phyloP scores from a whole-genome alignment of 805 yeast genomes.

The Hanseniaspora valbyensis region DNA sequence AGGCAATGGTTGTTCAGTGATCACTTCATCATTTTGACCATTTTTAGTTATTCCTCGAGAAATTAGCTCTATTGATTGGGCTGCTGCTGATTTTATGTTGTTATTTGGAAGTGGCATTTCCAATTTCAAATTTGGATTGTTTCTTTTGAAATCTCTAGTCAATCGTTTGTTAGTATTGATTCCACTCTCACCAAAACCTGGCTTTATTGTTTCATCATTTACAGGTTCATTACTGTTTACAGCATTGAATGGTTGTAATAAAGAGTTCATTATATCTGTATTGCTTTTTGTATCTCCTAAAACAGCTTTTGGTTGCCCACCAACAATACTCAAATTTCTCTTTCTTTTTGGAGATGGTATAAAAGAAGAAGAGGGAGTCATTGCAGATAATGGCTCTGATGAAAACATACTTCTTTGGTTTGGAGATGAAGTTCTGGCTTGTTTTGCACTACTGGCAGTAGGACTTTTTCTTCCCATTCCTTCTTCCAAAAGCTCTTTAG shows the following conservation, averaged over 20 bases:
- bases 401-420: slow-evolving; percentile 26
- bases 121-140: slow-evolving; percentile 47
- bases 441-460: not conserved
- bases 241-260: slow-evolving; percentile 11
- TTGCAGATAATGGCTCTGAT: slow-evolving; percentile 25
- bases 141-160: slow-evolving; percentile 31
- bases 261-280: slow-evolving; percentile 19
- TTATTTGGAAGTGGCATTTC: slow-evolving; percentile 66
- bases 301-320: slow-evolving; percentile 7
- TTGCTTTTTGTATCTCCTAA: slow-evolving; percentile 1
- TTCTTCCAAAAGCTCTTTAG: slow-evolving; percentile 2
- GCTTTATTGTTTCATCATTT: not conserved
- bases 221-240: not conserved
- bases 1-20: not conserved
- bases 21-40: slow-evolving; percentile 24
- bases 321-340: slow-evolving; percentile 14
- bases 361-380: slow-evolving; percentile 20
- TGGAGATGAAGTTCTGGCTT: slow-evolving; percentile 38
- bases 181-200: not conserved
- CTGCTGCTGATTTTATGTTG: slow-evolving; percentile 23
- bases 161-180: slow-evolving; percentile 20
- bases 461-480: slow-evolving; percentile 7
- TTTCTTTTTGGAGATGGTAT: slow-evolving; percentile 27
- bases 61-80: not conserved
- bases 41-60: slow-evolving; percentile 21